phyloP scores from a whole-genome alignment of 2,329 filamentous ascomycete species.

The Alternaria postmessia region DNA sequence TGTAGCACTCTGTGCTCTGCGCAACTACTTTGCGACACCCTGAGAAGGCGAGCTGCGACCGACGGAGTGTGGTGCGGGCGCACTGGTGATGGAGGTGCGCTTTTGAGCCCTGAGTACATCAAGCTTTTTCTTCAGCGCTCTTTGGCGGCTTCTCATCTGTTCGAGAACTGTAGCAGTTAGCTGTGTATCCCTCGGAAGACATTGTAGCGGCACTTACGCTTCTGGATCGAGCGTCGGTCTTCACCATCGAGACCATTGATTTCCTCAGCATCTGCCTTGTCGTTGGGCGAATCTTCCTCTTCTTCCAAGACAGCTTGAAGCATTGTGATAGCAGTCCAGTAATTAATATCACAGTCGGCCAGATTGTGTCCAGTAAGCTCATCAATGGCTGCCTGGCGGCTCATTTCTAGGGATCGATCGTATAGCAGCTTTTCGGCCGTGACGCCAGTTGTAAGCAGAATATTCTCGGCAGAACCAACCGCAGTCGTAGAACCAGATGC shows the following conservation, averaged over 20 bases:
- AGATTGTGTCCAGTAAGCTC: conserved; percentile 94
- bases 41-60: conserved; percentile 45
- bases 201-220: conserved; percentile 63
- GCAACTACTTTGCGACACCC: conserved; percentile 23
- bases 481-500: conserved; percentile 65
- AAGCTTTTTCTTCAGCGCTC: conserved; percentile 56
- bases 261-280: conserved; percentile 58
- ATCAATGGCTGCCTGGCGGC: conserved; percentile 89
- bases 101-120: conserved; percentile 51
- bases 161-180: conserved; percentile 56
- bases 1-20: not conserved
- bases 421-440: conserved; percentile 99
- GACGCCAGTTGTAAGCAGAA: conserved; percentile 84
- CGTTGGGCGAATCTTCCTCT: conserved; percentile 67
- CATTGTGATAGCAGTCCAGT: conserved; percentile 92
- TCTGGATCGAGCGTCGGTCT: conserved; percentile 76
- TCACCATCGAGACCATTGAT: conserved; percentile 69
- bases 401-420: conserved; percentile 97
- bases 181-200: not conserved
- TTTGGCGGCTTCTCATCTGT: conserved; percentile 54
- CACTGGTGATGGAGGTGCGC: conserved; percentile 45
- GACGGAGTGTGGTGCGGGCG: conserved; percentile 37
- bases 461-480: conserved; percentile 75
- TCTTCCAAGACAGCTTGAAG: conserved; percentile 91
- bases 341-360: conserved; percentile 86